These are phyloP conservation scores for Magnolia officinalis DNA, from an alignment of 164 flowering plant genomes.

Conservation along the genomic window DNA sequence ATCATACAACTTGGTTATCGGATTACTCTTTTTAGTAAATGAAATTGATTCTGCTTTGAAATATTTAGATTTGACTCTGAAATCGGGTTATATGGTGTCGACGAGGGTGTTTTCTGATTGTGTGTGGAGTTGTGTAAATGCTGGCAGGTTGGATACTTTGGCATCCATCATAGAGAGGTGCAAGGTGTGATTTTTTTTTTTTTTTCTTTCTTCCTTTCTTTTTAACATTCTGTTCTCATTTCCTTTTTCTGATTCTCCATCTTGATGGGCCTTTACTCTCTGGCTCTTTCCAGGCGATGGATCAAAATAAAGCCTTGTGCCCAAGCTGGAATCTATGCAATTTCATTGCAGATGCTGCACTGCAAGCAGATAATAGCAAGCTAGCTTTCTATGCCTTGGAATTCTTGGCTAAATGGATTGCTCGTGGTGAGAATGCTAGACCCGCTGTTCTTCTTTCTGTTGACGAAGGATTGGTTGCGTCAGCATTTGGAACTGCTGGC, in stretches of 20 bases:
- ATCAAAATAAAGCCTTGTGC: conserved; percentile 80
- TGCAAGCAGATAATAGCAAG: conserved; percentile 67
- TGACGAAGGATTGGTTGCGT: conserved; percentile 72
- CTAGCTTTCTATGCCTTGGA: conserved; percentile 69
- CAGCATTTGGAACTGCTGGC: conserved; percentile 74
- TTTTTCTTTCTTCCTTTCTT: too few species aligned
- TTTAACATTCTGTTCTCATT: neutral
- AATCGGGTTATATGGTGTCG: conserved; percentile 67
- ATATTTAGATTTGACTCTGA: conserved; percentile 62
- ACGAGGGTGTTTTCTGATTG: conserved; percentile 54
- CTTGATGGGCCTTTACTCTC: neutral
- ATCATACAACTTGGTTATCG: conserved; percentile 65
- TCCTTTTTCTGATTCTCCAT: conserved; percentile 5
- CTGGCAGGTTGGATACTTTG: conserved; percentile 70
- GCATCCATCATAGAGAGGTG: conserved; percentile 79
- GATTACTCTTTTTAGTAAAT: conserved; percentile 46
- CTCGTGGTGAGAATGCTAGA: conserved; percentile 55
- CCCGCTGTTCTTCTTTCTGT: conserved; percentile 64
- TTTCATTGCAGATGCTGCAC: conserved; percentile 63
- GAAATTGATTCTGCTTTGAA: conserved; percentile 74
- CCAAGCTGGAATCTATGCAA: conserved; percentile 69
- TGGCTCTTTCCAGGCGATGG: conserved; percentile 52
- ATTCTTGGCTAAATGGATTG: conserved; percentile 82
- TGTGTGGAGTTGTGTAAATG: conserved; percentile 50
- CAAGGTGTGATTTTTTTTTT: conserved; percentile 49